Conservation (phyloP, 805 yeast species). For the Metschnikowia henanensis region DNA sequence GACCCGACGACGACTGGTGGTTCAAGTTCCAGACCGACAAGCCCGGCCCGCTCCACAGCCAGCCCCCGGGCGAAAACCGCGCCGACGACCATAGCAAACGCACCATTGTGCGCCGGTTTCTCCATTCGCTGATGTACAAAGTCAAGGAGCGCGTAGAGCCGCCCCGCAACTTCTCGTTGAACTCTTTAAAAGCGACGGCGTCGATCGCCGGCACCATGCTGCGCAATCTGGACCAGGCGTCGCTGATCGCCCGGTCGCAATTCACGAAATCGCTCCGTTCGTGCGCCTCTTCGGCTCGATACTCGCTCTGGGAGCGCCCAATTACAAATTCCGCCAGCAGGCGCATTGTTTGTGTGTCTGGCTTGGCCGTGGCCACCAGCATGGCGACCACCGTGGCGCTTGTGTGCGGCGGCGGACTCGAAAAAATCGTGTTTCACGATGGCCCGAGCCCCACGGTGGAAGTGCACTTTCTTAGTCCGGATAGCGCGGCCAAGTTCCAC, state of each 20-base stretch:
- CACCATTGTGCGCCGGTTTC: constrained; percentile 13
- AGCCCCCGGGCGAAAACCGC: constrained; percentile 1
- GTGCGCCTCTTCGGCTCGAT: constrained; percentile 7
- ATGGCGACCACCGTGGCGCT: constrained; percentile 52
- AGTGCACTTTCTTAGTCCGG: constrained; percentile 51
- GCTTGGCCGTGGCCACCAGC: constrained; percentile 45
- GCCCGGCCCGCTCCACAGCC: not conserved
- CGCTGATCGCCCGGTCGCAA: constrained; percentile 3
- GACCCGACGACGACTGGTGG: constrained; percentile 14
- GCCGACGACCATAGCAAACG: constrained; percentile 12
- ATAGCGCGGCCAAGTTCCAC: constrained; percentile 55
- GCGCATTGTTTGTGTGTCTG: constrained; percentile 34
- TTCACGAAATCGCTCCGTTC: constrained; percentile 8
- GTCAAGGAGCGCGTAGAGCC: constrained; percentile 11
- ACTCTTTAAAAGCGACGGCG: constrained; percentile 1
- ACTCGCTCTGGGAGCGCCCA: constrained; percentile 7
- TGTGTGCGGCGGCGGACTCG: constrained; percentile 70
- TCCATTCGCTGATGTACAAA: constrained; percentile 14
- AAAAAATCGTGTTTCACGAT: constrained; percentile 40
- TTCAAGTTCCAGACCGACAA: constrained; percentile 10
- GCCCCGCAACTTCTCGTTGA: constrained; percentile 3
- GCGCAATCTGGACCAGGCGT: constrained; percentile 3
- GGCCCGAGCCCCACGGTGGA: constrained; percentile 31
- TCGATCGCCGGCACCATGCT: not conserved
- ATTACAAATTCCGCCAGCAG: not conserved